Percentiles rank a stretch among this genome's conserved stretches.
These are phyloP conservation scores for Paraconiothyrium brasiliense DNA, from an alignment of 2,329 filamentous ascomycete species.

Conservation along the genomic window DNA sequence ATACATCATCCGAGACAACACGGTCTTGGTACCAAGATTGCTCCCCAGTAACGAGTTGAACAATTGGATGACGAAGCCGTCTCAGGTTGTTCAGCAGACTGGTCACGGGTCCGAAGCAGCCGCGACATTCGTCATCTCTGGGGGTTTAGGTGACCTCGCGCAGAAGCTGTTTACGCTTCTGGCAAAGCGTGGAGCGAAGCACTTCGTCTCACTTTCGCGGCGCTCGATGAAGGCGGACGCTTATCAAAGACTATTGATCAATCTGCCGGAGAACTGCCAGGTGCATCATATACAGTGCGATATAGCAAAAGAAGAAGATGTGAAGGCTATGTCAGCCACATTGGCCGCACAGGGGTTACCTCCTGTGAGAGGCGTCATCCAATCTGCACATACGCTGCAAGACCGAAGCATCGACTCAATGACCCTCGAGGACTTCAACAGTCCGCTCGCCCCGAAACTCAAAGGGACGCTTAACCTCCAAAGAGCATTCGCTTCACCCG, in stretches of 20 bases:
- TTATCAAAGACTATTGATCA: background rate
- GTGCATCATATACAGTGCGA: conserved; percentile 1
- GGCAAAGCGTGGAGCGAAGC: conserved; percentile 2
- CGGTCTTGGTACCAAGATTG: background rate
- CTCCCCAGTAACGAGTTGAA: background rate
- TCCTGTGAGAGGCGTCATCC: conserved; percentile 4
- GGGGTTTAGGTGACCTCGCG: conserved; percentile 8
- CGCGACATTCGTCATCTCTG: conserved; percentile 9
- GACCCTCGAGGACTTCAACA: conserved; percentile 4
- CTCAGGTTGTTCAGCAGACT: background rate
- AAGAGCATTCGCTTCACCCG: conserved; percentile 13
- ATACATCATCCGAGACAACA: conserved; percentile 6
- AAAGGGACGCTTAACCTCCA: conserved; percentile 44
- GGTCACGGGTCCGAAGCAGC: background rate
- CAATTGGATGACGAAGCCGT: background rate
- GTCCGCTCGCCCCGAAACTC: conserved; percentile 38
- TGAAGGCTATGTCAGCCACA: background rate
- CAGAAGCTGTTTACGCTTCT: background rate
- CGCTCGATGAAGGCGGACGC: background rate
- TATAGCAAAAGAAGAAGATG: background rate
- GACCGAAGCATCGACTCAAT: conserved; percentile 9
- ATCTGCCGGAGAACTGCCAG: background rate
- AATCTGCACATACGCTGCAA: conserved; percentile 1
- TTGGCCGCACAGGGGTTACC: background rate
- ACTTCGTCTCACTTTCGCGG: background rate